Evolutionary conservation across 2,329 filamentous ascomycete genomes (phyloP).

Genomic region (Diaporthe sp.): DNA sequence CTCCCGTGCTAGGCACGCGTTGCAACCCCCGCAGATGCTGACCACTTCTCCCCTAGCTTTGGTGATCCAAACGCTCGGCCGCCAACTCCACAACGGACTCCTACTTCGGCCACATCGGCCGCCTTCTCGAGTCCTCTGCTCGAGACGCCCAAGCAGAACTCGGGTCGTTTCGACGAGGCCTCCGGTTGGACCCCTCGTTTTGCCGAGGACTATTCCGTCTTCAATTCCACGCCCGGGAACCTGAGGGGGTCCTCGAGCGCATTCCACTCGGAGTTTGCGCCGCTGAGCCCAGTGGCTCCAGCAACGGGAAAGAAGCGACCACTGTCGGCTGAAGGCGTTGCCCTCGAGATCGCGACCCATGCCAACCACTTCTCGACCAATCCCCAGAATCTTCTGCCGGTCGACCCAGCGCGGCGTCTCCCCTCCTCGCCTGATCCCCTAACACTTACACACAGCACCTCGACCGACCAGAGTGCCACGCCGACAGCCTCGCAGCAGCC

Average conservation of each 20-base stretch:
- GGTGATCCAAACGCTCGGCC: slow-evolving; percentile 74
- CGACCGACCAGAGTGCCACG: slow-evolving; percentile 4
- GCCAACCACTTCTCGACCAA: slow-evolving; percentile 72
- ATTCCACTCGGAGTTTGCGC: slow-evolving; percentile 60
- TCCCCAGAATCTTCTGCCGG: slow-evolving; percentile 68
- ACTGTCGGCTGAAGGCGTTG: slow-evolving; percentile 65
- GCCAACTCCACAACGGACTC: slow-evolving; percentile 71
- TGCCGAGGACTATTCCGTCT: slow-evolving; percentile 76
- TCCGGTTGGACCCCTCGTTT: slow-evolving; percentile 72
- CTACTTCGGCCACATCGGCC: slow-evolving; percentile 65
- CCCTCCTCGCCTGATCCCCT: slow-evolving; percentile 69
- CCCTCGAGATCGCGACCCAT: slow-evolving; percentile 71
- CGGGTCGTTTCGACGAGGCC: slow-evolving; percentile 59
- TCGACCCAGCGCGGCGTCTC: slow-evolving; percentile 71
- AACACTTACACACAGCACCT: slow-evolving; percentile 48
- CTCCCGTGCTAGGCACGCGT: slow-evolving; percentile 24
- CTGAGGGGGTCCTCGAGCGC: slow-evolving; percentile 58
- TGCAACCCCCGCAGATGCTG: slow-evolving; percentile 50
- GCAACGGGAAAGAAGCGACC: slow-evolving; percentile 61
- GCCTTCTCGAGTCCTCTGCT: slow-evolving; percentile 69
- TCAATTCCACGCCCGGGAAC: slow-evolving; percentile 74
- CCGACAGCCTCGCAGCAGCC: slow-evolving; percentile 40
- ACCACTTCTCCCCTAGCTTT: slow-evolving; percentile 64
- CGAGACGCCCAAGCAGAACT: slow-evolving; percentile 67
- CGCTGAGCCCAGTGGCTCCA: slow-evolving; percentile 53